Evolutionary conservation across 768 basidiomycete species (phyloP), one percentile per base, ranked within the genome.

Genomic region (Psilocybe cubensis): DNA sequence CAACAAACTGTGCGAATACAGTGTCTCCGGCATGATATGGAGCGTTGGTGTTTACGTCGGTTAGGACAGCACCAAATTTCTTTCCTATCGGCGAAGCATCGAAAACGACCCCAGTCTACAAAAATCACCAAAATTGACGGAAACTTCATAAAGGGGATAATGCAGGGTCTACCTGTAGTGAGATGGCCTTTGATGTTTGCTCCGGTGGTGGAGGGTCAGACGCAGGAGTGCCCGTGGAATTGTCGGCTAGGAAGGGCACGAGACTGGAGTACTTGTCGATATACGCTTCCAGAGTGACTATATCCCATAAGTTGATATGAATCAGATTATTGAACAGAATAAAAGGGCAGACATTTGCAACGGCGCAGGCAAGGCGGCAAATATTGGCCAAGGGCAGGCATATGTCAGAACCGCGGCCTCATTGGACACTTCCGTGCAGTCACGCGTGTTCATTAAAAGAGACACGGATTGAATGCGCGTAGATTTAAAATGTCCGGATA

Each of bases 231-330:
- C 78, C 81, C 5, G 66, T 65, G 6, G 78, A 76, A 48, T 72
- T 70, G 52, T 85, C 81, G 1, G 81, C 81, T 23, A 91, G 76
- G 76, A 79, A 88, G 3, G 82, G 77, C 10, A 91, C 82, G 27
- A 92, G 78, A 60, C 80, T 83, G 33, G 79, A 77, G 69, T 91
- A 92, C 65, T 86, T 87, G 70, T 91, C 80, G 57, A 91, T 88
- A 67, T 90, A 92, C 2, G 91, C 86, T 42, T 91, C 89, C n/a
- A 92, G 78, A 2, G 89, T 91, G 62, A 77, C 89, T 91, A 45
- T 21, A 58, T 25, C 47, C 46, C 52, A 25, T 42, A 57, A 59
- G 44, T 29, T 50, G 58, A 57, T 52, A 55, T 31, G 35, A 45
- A 56, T 58, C 54, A 53, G 51, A 21, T 29, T 20, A 47, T 41